These are phyloP conservation scores for Solanum ossicruentum DNA, from an alignment of 257 asterid species.

Conservation along the genomic window DNA sequence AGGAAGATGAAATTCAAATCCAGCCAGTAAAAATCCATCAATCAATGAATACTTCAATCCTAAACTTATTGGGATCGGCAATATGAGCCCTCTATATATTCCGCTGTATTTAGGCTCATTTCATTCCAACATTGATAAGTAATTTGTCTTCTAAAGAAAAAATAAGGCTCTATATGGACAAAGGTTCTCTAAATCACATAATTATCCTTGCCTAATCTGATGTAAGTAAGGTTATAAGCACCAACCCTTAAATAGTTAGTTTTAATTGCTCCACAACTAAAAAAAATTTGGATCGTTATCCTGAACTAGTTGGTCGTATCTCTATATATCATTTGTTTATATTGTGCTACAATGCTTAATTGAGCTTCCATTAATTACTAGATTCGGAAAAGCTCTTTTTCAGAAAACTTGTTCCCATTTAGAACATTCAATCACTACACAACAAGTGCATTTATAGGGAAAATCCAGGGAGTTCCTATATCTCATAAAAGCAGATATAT, in stretches of 20 bases:
- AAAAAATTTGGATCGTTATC: neutral
- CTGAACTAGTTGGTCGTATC: neutral
- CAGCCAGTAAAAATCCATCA: neutral
- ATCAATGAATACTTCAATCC: neutral
- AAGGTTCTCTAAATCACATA: neutral
- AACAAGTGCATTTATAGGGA: neutral
- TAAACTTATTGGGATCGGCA: neutral
- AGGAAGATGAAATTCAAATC: slow-evolving; percentile 1
- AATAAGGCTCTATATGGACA: neutral
- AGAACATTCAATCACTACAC: neutral
- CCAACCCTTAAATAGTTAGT: neutral
- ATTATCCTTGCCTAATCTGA: neutral
- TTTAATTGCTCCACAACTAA: neutral
- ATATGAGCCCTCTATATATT: neutral
- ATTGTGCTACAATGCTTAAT: neutral
- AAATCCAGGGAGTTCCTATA: neutral
- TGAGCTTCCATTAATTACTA: neutral
- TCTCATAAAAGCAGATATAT: neutral
- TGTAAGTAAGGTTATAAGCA: neutral
- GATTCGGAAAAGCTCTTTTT: neutral
- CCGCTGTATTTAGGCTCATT: neutral
- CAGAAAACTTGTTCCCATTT: neutral
- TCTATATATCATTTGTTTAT: neutral
- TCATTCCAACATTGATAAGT: neutral
- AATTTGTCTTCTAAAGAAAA: neutral